Percentiles rank a stretch among this genome's conserved stretches.
Conservation (phyloP, 2,329 filamentous ascomycete species). For the Onygenales sp. region DNA sequence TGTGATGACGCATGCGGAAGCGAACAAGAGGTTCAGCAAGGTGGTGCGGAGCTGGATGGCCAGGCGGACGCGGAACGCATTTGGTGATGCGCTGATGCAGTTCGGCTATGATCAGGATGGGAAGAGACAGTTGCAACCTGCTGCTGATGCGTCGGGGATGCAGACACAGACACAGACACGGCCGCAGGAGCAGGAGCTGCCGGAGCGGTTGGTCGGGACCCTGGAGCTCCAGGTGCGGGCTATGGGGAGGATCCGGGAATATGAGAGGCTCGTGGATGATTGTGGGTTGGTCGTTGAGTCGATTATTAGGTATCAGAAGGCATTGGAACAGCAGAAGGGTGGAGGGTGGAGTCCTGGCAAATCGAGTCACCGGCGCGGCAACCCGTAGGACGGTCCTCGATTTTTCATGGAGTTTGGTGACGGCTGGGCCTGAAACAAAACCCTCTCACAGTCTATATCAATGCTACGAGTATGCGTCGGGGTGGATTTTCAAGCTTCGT, state of each 20-base stretch:
- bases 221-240: background rate
- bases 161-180: background rate
- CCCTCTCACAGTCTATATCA: no score
- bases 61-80: no score
- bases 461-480: no score
- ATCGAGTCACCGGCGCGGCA: background rate
- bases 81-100: no score
- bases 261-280: background rate
- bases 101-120: no score
- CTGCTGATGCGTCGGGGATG: background rate
- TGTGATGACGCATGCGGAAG: no score
- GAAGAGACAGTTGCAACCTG: no score
- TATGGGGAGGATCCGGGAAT: background rate
- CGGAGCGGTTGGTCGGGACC: background rate
- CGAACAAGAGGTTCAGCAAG: no score
- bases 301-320: background rate
- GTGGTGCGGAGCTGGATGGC: no score
- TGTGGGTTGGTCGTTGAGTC: background rate
- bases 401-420: no score
- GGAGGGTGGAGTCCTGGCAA: background rate
- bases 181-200: conserved; percentile 4
- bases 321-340: background rate
- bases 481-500: no score
- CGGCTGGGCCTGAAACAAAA: no score
- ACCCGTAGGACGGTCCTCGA: background rate